phyloP scores from a whole-genome alignment of 805 yeast genomes.

The Hyphopichia homilentoma region DNA sequence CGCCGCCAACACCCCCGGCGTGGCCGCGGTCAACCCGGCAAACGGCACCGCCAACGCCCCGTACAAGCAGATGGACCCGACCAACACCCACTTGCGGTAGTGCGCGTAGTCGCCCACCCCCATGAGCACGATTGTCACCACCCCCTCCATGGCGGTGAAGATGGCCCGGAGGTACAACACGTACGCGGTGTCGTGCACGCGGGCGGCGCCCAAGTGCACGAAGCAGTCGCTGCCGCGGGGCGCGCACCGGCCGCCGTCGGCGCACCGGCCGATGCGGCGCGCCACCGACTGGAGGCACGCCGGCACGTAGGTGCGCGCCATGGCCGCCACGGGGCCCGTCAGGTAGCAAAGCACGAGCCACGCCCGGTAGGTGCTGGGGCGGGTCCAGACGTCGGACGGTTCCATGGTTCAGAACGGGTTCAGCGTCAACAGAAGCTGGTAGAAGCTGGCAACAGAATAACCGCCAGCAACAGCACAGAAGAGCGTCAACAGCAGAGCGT shows the following conservation, averaged over 20 bases:
- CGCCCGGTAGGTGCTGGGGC: constrained; percentile 17
- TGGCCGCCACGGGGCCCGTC: constrained; percentile 41
- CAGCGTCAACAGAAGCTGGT: too few species aligned
- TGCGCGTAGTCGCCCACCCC: constrained; percentile 39
- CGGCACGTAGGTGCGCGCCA: constrained; percentile 39
- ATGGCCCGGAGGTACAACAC: constrained; percentile 36
- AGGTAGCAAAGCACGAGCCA: constrained; percentile 39
- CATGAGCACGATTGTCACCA: constrained; percentile 31
- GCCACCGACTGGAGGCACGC: constrained; percentile 38
- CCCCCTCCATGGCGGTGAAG: constrained; percentile 35
- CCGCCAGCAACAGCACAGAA: too few species aligned
- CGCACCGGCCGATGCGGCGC: constrained; percentile 22
- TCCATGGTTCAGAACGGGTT: too few species aligned
- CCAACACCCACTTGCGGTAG: constrained; percentile 29
- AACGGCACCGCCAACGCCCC: constrained; percentile 35
- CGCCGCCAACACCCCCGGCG: constrained; percentile 16
- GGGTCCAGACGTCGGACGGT: constrained; percentile 11
- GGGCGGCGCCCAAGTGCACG: constrained; percentile 29
- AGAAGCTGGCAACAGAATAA: too few species aligned
- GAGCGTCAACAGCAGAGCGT: too few species aligned
- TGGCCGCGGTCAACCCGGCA: constrained; percentile 21
- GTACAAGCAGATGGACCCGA: constrained; percentile 25
- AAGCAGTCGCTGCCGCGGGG: constrained; percentile 34
- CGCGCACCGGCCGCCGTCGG: constrained; percentile 19
- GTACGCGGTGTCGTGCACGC: constrained; percentile 31